A percentile compares a stretch with the other conserved stretches of the same genome.
Evolutionary conservation across 495 filamentous ascomycete species (phyloP).

Genomic region (Aspergillus baeticus): DNA sequence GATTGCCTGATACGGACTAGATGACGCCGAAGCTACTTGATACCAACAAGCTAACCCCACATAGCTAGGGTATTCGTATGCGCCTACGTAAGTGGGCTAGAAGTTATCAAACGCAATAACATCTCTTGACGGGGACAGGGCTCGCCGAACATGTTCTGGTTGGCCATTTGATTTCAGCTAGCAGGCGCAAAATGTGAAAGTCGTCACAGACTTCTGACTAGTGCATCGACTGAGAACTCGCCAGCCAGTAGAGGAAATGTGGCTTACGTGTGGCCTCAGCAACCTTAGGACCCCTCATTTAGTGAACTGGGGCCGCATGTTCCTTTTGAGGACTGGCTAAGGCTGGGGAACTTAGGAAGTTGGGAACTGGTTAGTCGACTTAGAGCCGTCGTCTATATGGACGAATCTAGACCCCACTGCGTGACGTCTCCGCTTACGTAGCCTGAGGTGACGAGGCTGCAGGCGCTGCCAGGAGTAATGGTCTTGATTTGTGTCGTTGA

Average conservation of each 20-base stretch:
- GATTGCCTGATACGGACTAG: not conserved
- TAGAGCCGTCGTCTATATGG: not conserved
- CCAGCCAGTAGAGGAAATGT: conserved; percentile 6
- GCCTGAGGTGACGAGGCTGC: conserved; percentile 14
- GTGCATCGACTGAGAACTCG: not conserved
- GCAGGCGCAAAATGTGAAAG: not conserved
- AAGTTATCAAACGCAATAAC: conserved; percentile 1
- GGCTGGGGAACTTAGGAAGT: not conserved
- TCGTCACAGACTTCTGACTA: not conserved
- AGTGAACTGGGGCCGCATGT: not conserved
- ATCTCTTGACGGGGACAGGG: conserved; percentile 3
- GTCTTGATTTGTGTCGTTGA: not conserved
- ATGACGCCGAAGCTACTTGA: not conserved
- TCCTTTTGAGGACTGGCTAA: not conserved
- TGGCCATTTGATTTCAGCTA: not conserved
- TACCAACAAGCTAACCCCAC: conserved; percentile 16
- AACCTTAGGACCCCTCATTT: not conserved
- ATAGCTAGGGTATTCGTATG: conserved; percentile 22
- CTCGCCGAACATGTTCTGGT: conserved; percentile 11
- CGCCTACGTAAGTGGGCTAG: conserved; percentile 22
- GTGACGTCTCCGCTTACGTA: conserved; percentile 28
- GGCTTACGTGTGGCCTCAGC: conserved; percentile 18
- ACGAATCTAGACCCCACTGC: conserved; percentile 19
- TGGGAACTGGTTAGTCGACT: not conserved
- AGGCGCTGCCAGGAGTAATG: conserved; percentile 1